Evolutionary conservation across 257 asterid species (phyloP), one percentile per base, ranked within the genome.

Genomic region (Solanum phureja): DNA sequence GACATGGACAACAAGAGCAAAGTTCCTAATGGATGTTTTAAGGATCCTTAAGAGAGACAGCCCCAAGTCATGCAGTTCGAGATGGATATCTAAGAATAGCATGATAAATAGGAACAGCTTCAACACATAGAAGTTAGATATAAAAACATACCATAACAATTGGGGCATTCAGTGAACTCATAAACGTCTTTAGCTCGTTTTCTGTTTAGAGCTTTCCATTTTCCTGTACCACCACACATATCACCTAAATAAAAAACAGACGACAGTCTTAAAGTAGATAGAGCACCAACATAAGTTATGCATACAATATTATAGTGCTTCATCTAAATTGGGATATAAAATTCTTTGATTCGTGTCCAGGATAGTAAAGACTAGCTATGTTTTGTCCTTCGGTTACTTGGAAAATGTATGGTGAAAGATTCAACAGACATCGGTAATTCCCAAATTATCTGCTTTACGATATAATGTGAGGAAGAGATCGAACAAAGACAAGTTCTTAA

Each of bases 211-310:
- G 99, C 99, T 91, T 97, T 97, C 99, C 99, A 97, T 94, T 96
- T 97, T 93, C 99, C 99, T 89, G 99, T 95, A 91, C 99, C 99
- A 91, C 99, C 99, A 90, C 99, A 97, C 99, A 97, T 97, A 92
- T 96, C 99, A 94, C 99, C 99, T 97, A 92, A 92, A 95, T 90
- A 29, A 88, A 92, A 90, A 91, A 90, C 88, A 93, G 89, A 91
- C 13, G 58, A 90, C 90, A 89, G 76, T 87, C 92, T 90, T 87
- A 91, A 85, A 90, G 87, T 86, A 75, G 33, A 40, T 29, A 83
- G 68, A 82, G 38, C 73, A 79, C 38, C 87, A 62, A 87, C 83
- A 13, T 8, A 46, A 21, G 73, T 23, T 12, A 74, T 42, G 84
- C 24, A 75, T 13, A 5, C 44, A 38, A 33, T 18, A 18, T 18